phyloP scores from a whole-genome alignment of 441 rosid species.

The Capsella rubella region DNA sequence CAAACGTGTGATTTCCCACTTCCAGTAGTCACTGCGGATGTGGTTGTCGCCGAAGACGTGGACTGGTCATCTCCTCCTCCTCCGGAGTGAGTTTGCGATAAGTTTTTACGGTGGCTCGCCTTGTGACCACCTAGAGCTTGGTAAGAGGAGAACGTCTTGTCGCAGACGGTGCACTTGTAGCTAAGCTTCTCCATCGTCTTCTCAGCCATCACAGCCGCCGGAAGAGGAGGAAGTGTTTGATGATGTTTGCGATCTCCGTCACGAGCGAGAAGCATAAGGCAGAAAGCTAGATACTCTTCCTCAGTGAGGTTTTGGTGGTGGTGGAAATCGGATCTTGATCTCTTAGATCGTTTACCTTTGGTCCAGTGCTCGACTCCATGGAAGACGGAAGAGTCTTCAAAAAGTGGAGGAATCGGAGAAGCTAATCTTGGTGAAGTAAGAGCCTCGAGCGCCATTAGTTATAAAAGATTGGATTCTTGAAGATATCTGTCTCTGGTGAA shows the following conservation, averaged over 20 bases:
- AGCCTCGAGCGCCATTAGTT: conserved; percentile 78
- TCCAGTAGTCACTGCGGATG: conserved; percentile 37
- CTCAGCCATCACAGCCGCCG: conserved; percentile 10
- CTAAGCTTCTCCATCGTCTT: conserved; percentile 38
- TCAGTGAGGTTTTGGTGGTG: conserved; percentile 53
- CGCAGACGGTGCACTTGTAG: conserved; percentile 82
- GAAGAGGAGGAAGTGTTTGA: conserved; percentile 27
- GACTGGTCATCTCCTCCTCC: conserved; percentile 60
- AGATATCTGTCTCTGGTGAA: background rate
- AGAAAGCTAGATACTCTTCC: conserved; percentile 86
- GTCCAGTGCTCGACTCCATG: conserved; percentile 66
- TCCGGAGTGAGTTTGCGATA: conserved; percentile 42
- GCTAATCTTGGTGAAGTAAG: conserved; percentile 69
- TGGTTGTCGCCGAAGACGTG: conserved; percentile 40
- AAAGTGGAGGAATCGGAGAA: conserved; percentile 51
- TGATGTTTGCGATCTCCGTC: conserved; percentile 44
- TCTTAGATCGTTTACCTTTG: conserved; percentile 81
- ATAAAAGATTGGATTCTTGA: background rate
- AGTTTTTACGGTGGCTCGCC: conserved; percentile 80
- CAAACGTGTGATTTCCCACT: conserved; percentile 75
- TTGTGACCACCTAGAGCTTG: conserved; percentile 98
- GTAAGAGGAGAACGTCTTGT: conserved; percentile 79
- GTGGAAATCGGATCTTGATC: conserved; percentile 59
- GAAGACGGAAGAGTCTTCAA: conserved; percentile 52
- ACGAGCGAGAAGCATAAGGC: conserved; percentile 84